Conservation (phyloP, 2,329 filamentous ascomycete genomes). For the Talaromyces sp. region DNA sequence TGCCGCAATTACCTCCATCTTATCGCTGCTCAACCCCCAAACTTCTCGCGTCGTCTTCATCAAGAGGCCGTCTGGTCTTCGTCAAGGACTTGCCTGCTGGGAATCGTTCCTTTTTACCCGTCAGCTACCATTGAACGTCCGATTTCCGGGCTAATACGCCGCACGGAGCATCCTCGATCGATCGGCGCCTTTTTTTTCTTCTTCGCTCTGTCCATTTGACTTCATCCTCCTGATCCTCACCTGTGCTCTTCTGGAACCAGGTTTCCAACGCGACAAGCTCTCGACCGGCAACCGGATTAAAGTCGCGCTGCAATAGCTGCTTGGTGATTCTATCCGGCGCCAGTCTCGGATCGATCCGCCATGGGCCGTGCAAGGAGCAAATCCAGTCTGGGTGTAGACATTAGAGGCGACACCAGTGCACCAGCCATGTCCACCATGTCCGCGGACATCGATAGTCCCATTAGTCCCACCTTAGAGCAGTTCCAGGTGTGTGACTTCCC, state of each 20-base stretch:
- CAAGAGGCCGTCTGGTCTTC: not conserved
- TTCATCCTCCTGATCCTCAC: not conserved
- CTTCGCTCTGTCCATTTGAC: not conserved
- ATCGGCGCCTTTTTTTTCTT: not conserved
- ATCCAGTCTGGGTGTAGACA: slow-evolving; percentile 44
- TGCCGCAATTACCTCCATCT: not conserved
- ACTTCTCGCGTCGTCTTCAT: not conserved
- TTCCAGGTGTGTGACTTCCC: slow-evolving; percentile 24
- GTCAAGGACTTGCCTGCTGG: not conserved
- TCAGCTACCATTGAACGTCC: not conserved
- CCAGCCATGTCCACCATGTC: slow-evolving; percentile 45
- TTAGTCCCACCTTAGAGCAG: slow-evolving; percentile 25
- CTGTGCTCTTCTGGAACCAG: not conserved
- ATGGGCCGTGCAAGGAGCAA: slow-evolving; percentile 40
- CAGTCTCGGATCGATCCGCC: not conserved
- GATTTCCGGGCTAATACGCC: not conserved
- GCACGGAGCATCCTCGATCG: not conserved
- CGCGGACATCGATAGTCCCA: slow-evolving; percentile 20
- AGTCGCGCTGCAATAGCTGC: not conserved
- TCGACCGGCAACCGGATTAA: not conserved
- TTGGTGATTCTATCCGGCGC: not conserved
- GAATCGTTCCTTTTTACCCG: not conserved
- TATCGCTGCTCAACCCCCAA: not conserved
- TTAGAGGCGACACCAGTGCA: slow-evolving; percentile 43
- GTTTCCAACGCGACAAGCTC: not conserved